Evolutionary conservation across 225 moss, liverwort and hornwort species (phyloP), one percentile per base, ranked within the genome.

Genomic region (Antitrichia curtipendula): DNA sequence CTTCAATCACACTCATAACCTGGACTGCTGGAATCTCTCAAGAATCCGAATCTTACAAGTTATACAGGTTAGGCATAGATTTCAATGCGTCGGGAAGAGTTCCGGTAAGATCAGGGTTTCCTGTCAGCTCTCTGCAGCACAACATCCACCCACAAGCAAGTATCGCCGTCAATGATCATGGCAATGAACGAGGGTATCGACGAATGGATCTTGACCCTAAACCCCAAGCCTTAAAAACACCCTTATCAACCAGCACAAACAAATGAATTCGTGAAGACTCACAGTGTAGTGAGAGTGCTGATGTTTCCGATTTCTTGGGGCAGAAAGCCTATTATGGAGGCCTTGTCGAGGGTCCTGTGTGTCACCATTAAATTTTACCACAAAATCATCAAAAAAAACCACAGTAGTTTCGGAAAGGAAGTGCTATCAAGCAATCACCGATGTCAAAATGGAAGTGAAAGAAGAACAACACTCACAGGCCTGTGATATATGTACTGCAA

Each of bases 51-150:
- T 45, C 45, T 45, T 45, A 45, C 45, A 45, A 45, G 45, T 45
- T 45, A 45, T 45, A 45, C 8, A 45, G 45, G 45, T 45, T 45
- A 45, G 45, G 45, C 45, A 45, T 45, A 45, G 45, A 45, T 45
- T 45, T 45, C 45, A 45, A 45, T 45, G 45, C 8, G 45, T 45
- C 45, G 45, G 45, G 45, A 45, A 45, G 45, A 45, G 45, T 45
- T 45, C 86, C 89, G 18, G 2, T 82, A 13, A 89, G 86, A 11
- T 2, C 1, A 38, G 82, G 76, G 41, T 88, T 88, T 79, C 79
- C 78, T 50, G 88, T 88, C 59, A 88, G 34, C 61, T 78, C 61
- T 41, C 89, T 89, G 86, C 82, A 74, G 29, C 75, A 50, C 69
- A 84, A 49, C 13, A 11, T 41, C 41, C 66, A 81, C 8, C 50